phyloP scores from a whole-genome alignment of 83 land plant species.

The Diphasiastrum complanatum region DNA sequence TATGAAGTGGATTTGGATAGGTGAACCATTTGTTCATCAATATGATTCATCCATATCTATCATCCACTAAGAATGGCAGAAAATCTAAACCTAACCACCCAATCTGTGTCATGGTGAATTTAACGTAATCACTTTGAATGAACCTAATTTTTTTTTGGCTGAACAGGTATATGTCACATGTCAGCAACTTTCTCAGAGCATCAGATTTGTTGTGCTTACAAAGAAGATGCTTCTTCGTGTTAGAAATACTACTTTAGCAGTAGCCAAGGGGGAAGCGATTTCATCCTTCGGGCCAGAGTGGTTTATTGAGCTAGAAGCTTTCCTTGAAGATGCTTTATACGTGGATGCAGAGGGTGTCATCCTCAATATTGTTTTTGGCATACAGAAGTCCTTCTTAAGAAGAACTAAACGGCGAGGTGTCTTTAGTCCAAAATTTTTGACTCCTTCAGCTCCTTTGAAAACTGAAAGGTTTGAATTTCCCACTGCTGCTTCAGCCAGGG shows the following conservation, averaged over 20 bases:
- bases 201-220: slow-evolving; percentile 59
- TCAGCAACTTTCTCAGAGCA: slow-evolving; percentile 44
- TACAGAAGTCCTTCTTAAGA: slow-evolving; percentile 14
- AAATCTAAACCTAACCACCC: neutral
- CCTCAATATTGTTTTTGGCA: slow-evolving; percentile 51
- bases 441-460: too few species aligned
- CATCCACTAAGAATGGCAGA: neutral
- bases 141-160: neutral
- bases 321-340: slow-evolving; percentile 64
- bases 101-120: neutral
- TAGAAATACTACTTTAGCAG: slow-evolving; percentile 39
- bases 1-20: slow-evolving; percentile 5
- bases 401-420: too few species aligned
- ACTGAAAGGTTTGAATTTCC: too few species aligned
- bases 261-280: slow-evolving; percentile 32
- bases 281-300: slow-evolving; percentile 45
- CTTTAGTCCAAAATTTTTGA: too few species aligned
- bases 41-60: neutral
- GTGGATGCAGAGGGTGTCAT: slow-evolving; percentile 39
- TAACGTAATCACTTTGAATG: neutral
- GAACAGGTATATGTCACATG: slow-evolving; percentile 52
- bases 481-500: too few species aligned
- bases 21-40: neutral
- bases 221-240: slow-evolving; percentile 48
- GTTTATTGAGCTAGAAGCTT: slow-evolving; percentile 52